Conservation (phyloP, 768 basidiomycete species). For the Hericium rajendrae region DNA sequence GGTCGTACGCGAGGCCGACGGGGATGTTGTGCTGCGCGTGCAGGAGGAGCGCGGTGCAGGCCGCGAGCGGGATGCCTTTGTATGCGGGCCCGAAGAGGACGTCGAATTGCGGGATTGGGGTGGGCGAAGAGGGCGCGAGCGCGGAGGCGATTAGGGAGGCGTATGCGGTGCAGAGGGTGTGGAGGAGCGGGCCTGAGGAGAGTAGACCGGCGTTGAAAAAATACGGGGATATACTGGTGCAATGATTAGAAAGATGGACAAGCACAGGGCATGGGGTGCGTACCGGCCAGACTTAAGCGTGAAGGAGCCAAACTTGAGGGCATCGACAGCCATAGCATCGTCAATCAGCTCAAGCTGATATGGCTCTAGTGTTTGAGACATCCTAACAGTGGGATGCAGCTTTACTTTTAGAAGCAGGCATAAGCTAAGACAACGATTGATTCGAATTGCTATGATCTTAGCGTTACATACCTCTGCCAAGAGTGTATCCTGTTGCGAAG, state of each 20-base stretch:
- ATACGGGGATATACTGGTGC: slow-evolving; percentile 64
- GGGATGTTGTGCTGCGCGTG: slow-evolving; percentile 51
- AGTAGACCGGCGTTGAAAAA: slow-evolving; percentile 95
- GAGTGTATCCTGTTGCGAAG: too few species aligned
- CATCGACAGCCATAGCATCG: slow-evolving; percentile 56
- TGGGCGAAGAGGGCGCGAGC: slow-evolving; percentile 22
- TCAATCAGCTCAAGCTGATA: slow-evolving; percentile 63
- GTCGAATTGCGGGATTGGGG: slow-evolving; percentile 43
- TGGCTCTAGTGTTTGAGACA: slow-evolving; percentile 22
- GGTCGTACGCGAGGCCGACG: slow-evolving; percentile 84
- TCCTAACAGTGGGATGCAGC: background rate
- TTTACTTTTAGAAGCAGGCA: too few species aligned
- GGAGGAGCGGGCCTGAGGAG: slow-evolving; percentile 72
- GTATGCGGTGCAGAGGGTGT: slow-evolving; percentile 71
- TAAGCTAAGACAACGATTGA: too few species aligned
- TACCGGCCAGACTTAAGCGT: slow-evolving; percentile 93
- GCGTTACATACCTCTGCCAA: too few species aligned
- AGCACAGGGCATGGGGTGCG: too few species aligned
- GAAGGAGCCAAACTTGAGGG: slow-evolving; percentile 86
- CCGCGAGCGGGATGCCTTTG: slow-evolving; percentile 92
- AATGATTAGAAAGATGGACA: slow-evolving; percentile 37
- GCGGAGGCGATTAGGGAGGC: slow-evolving; percentile 67
- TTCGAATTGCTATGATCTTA: too few species aligned
- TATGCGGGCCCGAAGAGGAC: slow-evolving; percentile 95
- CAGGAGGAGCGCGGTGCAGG: slow-evolving; percentile 70